Evolutionary conservation across 2,329 filamentous ascomycete species (phyloP), one percentile per base, ranked within the genome.

Genomic region (Dactylonectria estremocensis): DNA sequence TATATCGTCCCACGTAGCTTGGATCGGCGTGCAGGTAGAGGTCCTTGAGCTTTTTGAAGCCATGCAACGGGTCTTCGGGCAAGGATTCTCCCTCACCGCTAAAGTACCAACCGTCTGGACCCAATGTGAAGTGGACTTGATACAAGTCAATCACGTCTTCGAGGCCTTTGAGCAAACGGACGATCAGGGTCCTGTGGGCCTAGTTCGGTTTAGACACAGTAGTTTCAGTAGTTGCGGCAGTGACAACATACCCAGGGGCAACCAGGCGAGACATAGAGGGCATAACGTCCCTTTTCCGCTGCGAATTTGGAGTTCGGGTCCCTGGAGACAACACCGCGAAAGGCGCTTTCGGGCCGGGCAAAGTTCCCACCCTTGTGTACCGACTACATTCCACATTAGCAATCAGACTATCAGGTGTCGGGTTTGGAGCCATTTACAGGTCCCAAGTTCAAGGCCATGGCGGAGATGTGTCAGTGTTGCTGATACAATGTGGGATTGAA

Each of bases 131-230:
- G 74, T 93, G 90, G 8, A 94, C 90, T 7, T 87, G 86, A n/a
- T 91, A 92, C 67, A 89, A 86, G 6, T 89, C 84, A 60, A 95
- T 87, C 68, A 93, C 84, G 57, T 91, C 87, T 66, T 95, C 91
- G 0, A 95, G 85, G 0, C 91, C 91, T 79, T 95, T 95, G 62
- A 95, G 83, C 61, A 89, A 87, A 54, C 92, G 88, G 1, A 92
- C 90, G 69, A 95, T 93, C 69, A 94, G 82, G 1, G 91, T 91
- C 55, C 93, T 87, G 77, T 95, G 93, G 13, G 92, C 92, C 91
- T 81, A 22, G 14, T 7, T 13, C 4, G 24, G 24, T 28, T n/a
- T n/a, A n/a, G n/a, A n/a, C n/a, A n/a, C n/a, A n/a, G n/a, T n/a
- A n/a, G n/a, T n/a, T n/a, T n/a, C n/a, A n/a, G n/a, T n/a, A n/a